Percentiles rank a stretch among this genome's conserved stretches.
Evolutionary conservation across 2,329 filamentous ascomycete species (phyloP).

Genomic region (Periconia sp.): DNA sequence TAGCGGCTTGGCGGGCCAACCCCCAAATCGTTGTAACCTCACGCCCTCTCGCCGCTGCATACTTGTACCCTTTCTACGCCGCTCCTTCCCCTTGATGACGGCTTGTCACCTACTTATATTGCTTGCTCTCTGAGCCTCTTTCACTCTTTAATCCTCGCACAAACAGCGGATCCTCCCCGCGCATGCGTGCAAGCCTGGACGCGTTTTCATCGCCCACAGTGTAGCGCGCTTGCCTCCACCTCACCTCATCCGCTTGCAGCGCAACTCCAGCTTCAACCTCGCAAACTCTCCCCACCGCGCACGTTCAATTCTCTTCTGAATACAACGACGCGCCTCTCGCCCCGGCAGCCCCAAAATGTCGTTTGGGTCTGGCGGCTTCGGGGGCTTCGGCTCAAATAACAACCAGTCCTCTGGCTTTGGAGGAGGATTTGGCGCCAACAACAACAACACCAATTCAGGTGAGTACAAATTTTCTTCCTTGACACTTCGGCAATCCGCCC

Average conservation of each 20-base stretch:
- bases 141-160: slow-evolving; percentile 24
- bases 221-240: slow-evolving; percentile 16
- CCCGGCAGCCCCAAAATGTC: slow-evolving; percentile 38
- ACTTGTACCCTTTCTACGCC: slow-evolving; percentile 18
- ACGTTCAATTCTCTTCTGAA: slow-evolving; percentile 22
- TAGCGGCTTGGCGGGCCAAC: slow-evolving; percentile 7
- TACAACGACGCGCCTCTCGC: slow-evolving; percentile 26
- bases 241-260: slow-evolving; percentile 20
- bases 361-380: slow-evolving; percentile 60
- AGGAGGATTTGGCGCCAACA: slow-evolving; percentile 50
- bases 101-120: slow-evolving; percentile 39
- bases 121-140: slow-evolving; percentile 29
- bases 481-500: slow-evolving; percentile 12
- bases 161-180: slow-evolving; percentile 16
- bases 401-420: slow-evolving; percentile 42
- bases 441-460: slow-evolving; percentile 55
- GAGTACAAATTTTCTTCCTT: slow-evolving; percentile 48
- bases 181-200: slow-evolving; percentile 35
- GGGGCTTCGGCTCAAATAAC: slow-evolving; percentile 53
- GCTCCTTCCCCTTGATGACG: slow-evolving; percentile 35
- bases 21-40: slow-evolving; percentile 10
- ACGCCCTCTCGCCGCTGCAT: slow-evolving; percentile 7
- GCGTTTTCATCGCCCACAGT: slow-evolving; percentile 37
- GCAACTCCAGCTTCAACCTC: slow-evolving; percentile 23
- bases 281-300: slow-evolving; percentile 24